Evolutionary conservation across 2,329 filamentous ascomycete genomes (phyloP), one percentile per base, ranked within the genome.

Genomic region (Xylariaceae sp.): DNA sequence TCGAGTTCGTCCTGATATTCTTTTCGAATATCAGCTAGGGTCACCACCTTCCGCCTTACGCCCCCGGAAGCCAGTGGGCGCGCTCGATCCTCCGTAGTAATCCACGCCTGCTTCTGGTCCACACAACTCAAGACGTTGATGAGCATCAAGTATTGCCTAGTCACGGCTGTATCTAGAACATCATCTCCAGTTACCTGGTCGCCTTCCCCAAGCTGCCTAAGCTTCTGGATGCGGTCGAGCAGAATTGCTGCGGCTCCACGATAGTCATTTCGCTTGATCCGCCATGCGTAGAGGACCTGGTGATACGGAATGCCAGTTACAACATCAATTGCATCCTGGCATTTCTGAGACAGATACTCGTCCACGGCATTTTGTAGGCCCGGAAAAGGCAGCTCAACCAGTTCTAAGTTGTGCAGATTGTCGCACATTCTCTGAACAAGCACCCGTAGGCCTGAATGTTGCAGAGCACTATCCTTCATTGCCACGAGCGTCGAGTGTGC

Each of bases 101-200:
- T 85, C 84, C 96, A 99, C 1, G 88, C 89, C 67, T 96, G 86
- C 64, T 83, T 85, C 55, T 87, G 79, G 47, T 90, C 86, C 41
- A 97, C 91, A 61, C 91, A 96, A 63, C 89, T 91, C 58, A 99
- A 79, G 1, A 91, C 88, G 71, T 99, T 99, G 77, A 99, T 96
- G 44, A 99, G 83, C 59, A 92, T 82, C n/a, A 98, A 78, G 67
- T 96, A 95, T 67, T 91, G 89, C 64, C 89, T 85, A 45, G 88
- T 86, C 29, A 90, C 81, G 0, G 81, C 79, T 0, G 85, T 88
- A 64, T 88, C 85, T 10, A 86, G 75, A 3, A 79, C 78, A 59
- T 87, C 85, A 18, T 81, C 81, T 3, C 77, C 76, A 1, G 61
- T 67, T n/a, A 82, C 73, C 59, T 78, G 80, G 58, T 88, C 83